Evolutionary conservation across 2,329 filamentous ascomycete species (phyloP), one percentile per base, ranked within the genome.

Genomic region (Paracoccidioides brasiliensis): DNA sequence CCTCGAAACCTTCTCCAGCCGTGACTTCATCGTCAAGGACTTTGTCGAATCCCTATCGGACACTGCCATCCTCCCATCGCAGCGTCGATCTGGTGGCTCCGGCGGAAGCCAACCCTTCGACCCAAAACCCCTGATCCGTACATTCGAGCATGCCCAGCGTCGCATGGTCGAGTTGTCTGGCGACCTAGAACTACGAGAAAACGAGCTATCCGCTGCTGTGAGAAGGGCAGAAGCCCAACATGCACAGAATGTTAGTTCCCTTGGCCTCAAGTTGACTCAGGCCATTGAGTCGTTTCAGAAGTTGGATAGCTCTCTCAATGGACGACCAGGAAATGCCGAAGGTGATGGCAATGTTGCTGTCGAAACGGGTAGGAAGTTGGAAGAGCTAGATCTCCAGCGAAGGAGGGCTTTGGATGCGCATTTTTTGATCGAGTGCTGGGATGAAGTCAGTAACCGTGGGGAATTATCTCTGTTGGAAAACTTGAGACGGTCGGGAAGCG

Each of bases 1-100:
- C 8, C 78, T 97, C 58, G 88, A 95, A 46, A 90, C 90, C 73
- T 89, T 90, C 72, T 88, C 88, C 56, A 87, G 79, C 69, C 87
- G 87, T 65, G 93, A 97, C 73, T 98, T 97, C 67, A 96, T 97
- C 60, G 91, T 97, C 62, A 90, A 95, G 66, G 93, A 98, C 74
- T 98, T 98, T 69, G 85, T 98, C 64, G 94, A 98, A 69, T 82
- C 85, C 53, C 83, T 98, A 56, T 93, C 91, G 52, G 90, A 97
- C 60, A 86, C 79, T 63, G 87, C 89, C 28, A 80, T 89, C 40
- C 84, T 88, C n/a, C 45, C 60, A 7, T 77, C 79, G 28, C 87
- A 84, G 66, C 87, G 93, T 54, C 85, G 88, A 57, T 96, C 90
- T 12, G 83, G 81, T 6, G 78, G 62, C 42, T 62, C 63, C 55